Evolutionary conservation across 306 rosid species (phyloP), one percentile per base, ranked within the genome.

Genomic region (Hylodesmum podocarpum): DNA sequence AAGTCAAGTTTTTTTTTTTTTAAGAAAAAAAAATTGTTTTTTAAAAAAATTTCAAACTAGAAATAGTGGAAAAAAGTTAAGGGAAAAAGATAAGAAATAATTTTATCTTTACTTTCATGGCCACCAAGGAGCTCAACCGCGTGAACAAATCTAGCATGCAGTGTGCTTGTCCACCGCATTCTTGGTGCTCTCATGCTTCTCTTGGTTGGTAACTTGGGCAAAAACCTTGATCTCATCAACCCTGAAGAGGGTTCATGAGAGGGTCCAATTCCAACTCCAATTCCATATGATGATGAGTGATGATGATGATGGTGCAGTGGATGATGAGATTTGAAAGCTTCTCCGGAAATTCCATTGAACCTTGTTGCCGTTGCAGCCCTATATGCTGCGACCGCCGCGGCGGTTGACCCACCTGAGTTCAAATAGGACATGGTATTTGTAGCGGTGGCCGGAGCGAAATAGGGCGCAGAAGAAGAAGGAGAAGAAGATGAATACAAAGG

Each of bases 111-210:
- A 93, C 98, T 94, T 87, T 94, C 97, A 77, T 91, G 98, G 80
- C 98, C 98, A 22, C 98, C 98, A 8, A 94, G 98, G 65, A 89
- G 97, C 81, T 94, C 96, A 77, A 94, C 98, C 7, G 98, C 98
- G 57, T 91, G 96, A 72, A 94, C 97, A 44, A 94, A 94, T 72
- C 97, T 73, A 66, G 96, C 90, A 51, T 94, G 98, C 21, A 94
- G 89, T 8, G 98, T 89, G 70, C 89, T 91, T 0, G 98, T 94
- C 98, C 98, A 94, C 11, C 97, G 81, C 98, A 94, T 94, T 82
- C 98, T 86, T 0, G 98, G 98, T 0, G 98, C 97, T 58, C 98
- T 84, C 97, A 91, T 94, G 78, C 97, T 91, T 31, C 98, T 78
- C 69, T 87, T 94, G 3, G 92, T 79, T 3, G 97, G 92, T 3